Evolutionary conservation across 2,329 filamentous ascomycete genomes (phyloP).

Genomic region (Blumeria hordei): DNA sequence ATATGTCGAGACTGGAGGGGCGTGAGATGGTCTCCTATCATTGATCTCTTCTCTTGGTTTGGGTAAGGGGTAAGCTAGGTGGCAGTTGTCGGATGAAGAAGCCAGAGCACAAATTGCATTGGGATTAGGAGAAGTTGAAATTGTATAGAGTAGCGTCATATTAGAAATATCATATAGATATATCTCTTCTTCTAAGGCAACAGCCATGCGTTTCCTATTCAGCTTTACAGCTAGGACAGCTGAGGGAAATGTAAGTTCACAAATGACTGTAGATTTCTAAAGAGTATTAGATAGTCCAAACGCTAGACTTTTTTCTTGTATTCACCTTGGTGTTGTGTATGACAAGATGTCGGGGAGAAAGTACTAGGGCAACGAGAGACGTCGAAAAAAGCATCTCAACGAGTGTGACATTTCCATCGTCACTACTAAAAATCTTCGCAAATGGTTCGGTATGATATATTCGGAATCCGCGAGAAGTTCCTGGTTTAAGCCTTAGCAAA

Average conservation of each 20-base stretch:
- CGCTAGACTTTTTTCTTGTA: neutral
- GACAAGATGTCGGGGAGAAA: constrained; percentile 75
- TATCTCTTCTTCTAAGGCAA: constrained; percentile 85
- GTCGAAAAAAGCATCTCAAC: constrained; percentile 99
- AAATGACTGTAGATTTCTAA: constrained; percentile 58
- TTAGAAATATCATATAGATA: constrained; percentile 98
- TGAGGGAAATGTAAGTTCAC: constrained; percentile 95
- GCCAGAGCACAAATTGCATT: constrained; percentile 79
- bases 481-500: constrained; percentile 20
- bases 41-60: constrained; percentile 37
- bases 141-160: constrained; percentile 84
- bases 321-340: constrained; percentile 92
- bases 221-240: constrained; percentile 81
- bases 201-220: constrained; percentile 80
- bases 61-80: constrained; percentile 78
- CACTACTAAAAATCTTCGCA: constrained; percentile 78
- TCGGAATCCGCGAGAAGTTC: constrained; percentile 80
- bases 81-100: constrained; percentile 86
- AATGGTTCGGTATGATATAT: constrained; percentile 96
- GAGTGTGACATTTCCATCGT: constrained; percentile 84
- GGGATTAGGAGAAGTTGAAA: constrained; percentile 83
- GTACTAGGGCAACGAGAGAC: constrained; percentile 76
- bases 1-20: constrained; percentile 57
- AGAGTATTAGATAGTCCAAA: neutral
- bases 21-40: constrained; percentile 45